Base-by-base conservation (phyloP, 2,329 filamentous ascomycete genomes). In the Aspergillus brasiliensis region DNA sequence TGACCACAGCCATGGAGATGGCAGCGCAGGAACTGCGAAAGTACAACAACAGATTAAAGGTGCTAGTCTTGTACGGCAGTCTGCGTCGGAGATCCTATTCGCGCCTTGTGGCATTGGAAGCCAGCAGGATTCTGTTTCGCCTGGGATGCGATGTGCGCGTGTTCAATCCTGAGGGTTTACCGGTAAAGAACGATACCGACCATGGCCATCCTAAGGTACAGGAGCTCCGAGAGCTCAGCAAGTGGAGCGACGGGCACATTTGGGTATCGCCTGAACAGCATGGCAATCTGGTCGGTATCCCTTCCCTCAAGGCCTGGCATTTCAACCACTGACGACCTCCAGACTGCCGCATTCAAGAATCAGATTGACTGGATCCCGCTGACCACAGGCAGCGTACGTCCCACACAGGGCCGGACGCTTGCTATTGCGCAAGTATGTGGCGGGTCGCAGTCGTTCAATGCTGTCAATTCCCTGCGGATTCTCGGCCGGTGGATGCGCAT, bases 361-460 rank as follows among this genome's bases (percentile, higher is more conserved):
- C 86, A 89, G 64, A 89, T 89, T 51, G 87, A 90, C 71, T 89
- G 87, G 88, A 87, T 89, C 40, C 87, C 87, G 0, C 76, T 90
- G 0, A 82, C 78, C 1, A 83, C 83, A 0, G 86, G 87, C 23
- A 84, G 83, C 8, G 83, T 90, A 0, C 83, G 87, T 0, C 87
- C 86, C 0, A 89, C 87, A 0, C 87, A 90, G 74, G 87, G 87
- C 34, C 81, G 86, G 0, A 89, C 86, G 0, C 77, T 90, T 0
- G 83, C 83, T 1, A 80, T 89, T 21, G 83, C 84, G 0, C 85
- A 88, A 70, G 86, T 89, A 0, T 84, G 79, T 55, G 87, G 87
- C 15, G 87, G 87, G 0, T 87, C 83, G 0, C 87, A 89, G 69
- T 86, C 82, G 0, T 90, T 90, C 76, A 90, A 90, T 65, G 83